A percentile compares a stretch with the other conserved stretches of the same genome.
Conservation (phyloP, 2,329 filamentous ascomycete genomes). For the Xylariaceae sp. region DNA sequence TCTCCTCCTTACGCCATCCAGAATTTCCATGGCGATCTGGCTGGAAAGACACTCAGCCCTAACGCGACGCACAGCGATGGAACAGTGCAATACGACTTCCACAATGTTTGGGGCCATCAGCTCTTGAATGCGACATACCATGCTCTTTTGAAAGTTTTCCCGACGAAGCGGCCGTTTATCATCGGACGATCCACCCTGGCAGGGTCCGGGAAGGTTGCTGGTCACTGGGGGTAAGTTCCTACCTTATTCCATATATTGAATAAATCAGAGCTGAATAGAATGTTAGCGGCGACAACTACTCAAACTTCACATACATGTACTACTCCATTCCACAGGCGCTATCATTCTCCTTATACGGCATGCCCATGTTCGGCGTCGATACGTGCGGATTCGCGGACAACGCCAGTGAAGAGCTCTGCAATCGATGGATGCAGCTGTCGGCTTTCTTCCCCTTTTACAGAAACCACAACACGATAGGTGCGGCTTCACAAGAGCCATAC, state of each 20-base stretch:
- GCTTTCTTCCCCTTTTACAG: conserved; percentile 76
- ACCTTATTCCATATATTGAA: background rate
- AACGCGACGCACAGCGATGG: conserved; percentile 75
- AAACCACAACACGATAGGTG: conserved; percentile 64
- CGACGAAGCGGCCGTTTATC: conserved; percentile 71
- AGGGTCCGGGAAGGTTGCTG: conserved; percentile 68
- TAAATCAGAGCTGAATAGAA: conserved; percentile 1
- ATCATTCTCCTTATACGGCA: conserved; percentile 66
- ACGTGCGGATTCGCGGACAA: conserved; percentile 68
- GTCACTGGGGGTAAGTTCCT: conserved; percentile 61
- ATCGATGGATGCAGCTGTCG: conserved; percentile 66
- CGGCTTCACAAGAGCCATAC: conserved; percentile 65
- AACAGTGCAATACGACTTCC: conserved; percentile 71
- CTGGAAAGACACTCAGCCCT: conserved; percentile 66
- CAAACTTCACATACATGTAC: conserved; percentile 67
- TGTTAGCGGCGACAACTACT: conserved; percentile 61
- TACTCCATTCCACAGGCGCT: conserved; percentile 74
- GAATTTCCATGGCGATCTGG: conserved; percentile 66
- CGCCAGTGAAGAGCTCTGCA: conserved; percentile 63
- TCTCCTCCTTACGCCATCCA: conserved; percentile 73
- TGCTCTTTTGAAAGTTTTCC: conserved; percentile 58
- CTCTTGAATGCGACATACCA: conserved; percentile 73
- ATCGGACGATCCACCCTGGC: conserved; percentile 79
- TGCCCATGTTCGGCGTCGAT: conserved; percentile 71
- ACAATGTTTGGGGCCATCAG: conserved; percentile 72